These are phyloP conservation scores for Mrakia frigida DNA, from an alignment of 768 basidiomycete genomes.

Conservation along the genomic window DNA sequence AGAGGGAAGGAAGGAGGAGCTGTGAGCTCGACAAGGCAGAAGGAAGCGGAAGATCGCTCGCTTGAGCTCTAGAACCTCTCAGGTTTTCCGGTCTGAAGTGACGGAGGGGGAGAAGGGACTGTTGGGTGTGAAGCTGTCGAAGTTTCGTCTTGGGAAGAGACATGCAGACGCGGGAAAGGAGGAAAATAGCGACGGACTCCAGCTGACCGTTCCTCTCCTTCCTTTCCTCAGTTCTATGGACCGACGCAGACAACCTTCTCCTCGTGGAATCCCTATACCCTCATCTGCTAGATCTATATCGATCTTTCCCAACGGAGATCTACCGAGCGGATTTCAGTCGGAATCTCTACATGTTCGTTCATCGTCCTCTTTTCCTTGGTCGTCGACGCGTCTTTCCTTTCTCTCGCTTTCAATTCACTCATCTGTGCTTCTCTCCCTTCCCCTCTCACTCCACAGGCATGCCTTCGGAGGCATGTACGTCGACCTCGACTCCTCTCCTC, in stretches of 20 bases:
- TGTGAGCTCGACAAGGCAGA: too few species aligned
- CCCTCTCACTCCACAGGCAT: not conserved
- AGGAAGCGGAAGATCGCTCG: too few species aligned
- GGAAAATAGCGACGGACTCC: too few species aligned
- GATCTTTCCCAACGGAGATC: conserved; percentile 31
- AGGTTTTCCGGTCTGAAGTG: too few species aligned
- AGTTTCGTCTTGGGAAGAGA: too few species aligned
- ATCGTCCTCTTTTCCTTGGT: conserved; percentile 22
- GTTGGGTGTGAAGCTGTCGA: too few species aligned
- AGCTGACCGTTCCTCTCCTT: not conserved
- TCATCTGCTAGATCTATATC: conserved; percentile 31
- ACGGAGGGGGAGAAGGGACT: too few species aligned
- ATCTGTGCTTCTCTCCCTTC: not conserved
- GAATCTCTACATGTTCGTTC: conserved; percentile 36
- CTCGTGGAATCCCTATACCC: conserved; percentile 32
- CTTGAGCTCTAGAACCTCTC: too few species aligned
- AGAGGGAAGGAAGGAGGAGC: too few species aligned
- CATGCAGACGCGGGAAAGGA: too few species aligned
- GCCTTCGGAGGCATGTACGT: conserved; percentile 33
- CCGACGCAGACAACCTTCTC: conserved; percentile 33
- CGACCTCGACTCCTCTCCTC: conserved; percentile 33
- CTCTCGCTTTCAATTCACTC: not conserved
- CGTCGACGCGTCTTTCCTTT: not conserved
- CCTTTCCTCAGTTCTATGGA: conserved; percentile 34
- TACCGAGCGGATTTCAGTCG: conserved; percentile 35